Percentiles rank a stretch among this genome's conserved stretches.
Evolutionary conservation across 2,329 filamentous ascomycete genomes (phyloP).

Genomic region (Aspergillus ochraceoroseus): DNA sequence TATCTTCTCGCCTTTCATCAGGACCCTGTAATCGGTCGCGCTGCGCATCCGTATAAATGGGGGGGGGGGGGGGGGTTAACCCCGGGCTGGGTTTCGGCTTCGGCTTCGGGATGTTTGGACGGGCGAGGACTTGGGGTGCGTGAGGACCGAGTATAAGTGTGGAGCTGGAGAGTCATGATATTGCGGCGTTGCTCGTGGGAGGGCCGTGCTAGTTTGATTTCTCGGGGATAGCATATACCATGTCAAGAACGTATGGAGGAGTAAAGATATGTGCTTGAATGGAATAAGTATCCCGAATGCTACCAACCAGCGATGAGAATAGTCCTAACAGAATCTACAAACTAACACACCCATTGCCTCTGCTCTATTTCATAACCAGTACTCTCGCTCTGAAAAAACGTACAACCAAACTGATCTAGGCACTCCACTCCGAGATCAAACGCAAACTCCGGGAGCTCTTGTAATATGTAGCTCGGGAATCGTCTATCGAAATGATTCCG

Average conservation of each 20-base stretch:
- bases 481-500: conserved; percentile 5
- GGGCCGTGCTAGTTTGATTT: conserved; percentile 9
- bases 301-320: too few relatives aligned
- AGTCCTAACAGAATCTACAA: too few relatives aligned
- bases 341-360: background rate
- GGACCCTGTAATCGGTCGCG: conserved; percentile 41
- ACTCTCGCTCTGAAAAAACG: background rate
- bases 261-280: too few relatives aligned
- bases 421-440: background rate
- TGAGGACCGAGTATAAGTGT: conserved; percentile 24
- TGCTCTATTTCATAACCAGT: background rate
- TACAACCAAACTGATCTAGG: background rate
- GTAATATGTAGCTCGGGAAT: conserved; percentile 2
- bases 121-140: conserved; percentile 30
- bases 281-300: too few relatives aligned
- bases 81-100: conserved; percentile 14
- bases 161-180: conserved; percentile 29
- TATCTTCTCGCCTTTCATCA: conserved; percentile 46
- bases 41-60: conserved; percentile 44
- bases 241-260: too few relatives aligned
- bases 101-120: conserved; percentile 30
- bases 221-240: too few relatives aligned
- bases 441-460: background rate
- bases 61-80: conserved; percentile 13
- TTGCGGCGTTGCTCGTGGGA: conserved; percentile 29